Evolutionary conservation across 1,139 yeast species (phyloP).

Genomic region (Lipomyces yarrowii): DNA sequence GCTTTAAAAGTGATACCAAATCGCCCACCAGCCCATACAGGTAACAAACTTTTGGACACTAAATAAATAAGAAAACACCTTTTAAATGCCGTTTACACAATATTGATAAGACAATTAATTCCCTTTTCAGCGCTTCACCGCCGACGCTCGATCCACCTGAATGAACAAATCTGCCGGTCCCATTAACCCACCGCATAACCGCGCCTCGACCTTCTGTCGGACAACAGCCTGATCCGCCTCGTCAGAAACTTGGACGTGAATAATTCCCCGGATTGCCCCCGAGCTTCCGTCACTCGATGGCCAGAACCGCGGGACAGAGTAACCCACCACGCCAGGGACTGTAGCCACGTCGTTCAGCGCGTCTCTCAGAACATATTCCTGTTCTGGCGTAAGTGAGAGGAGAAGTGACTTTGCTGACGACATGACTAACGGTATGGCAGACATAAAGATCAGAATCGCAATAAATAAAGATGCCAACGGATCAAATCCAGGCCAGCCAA

Average conservation of each 20-base stretch:
- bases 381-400: slow-evolving; percentile 57
- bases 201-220: slow-evolving; percentile 61
- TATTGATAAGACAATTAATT: neutral
- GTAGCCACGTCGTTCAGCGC: slow-evolving; percentile 66
- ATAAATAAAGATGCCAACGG: slow-evolving; percentile 90
- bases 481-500: slow-evolving; percentile 69
- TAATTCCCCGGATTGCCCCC: slow-evolving; percentile 33
- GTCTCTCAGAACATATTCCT: slow-evolving; percentile 63
- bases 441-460: slow-evolving; percentile 73
- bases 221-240: slow-evolving; percentile 68
- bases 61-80: neutral
- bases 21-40: too few relatives aligned
- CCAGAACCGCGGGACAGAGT: slow-evolving; percentile 31
- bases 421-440: slow-evolving; percentile 80
- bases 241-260: slow-evolving; percentile 64
- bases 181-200: slow-evolving; percentile 37
- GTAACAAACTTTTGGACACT: too few relatives aligned
- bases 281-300: slow-evolving; percentile 20
- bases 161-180: slow-evolving; percentile 44
- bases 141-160: slow-evolving; percentile 41
- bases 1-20: too few relatives aligned
- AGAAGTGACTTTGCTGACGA: slow-evolving; percentile 79
- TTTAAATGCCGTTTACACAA: neutral
- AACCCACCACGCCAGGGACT: slow-evolving; percentile 65
- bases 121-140: neutral